phyloP scores from a whole-genome alignment of 2,329 filamentous ascomycete genomes.

The Amauroascus verrucosus region DNA sequence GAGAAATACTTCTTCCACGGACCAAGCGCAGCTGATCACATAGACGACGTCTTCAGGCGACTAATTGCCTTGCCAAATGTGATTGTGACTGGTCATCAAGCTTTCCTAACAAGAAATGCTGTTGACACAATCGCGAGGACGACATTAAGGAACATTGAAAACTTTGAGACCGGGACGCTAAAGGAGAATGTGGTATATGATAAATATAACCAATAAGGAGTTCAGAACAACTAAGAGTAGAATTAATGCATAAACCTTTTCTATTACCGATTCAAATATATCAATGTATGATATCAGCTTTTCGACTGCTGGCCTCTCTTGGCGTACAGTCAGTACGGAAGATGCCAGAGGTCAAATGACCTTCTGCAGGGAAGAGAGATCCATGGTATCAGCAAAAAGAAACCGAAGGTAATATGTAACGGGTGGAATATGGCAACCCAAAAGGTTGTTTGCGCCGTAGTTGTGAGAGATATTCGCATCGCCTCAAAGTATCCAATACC shows the following conservation, averaged over 20 bases:
- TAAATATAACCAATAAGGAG: slow-evolving; percentile 9
- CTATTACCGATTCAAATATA: too few species aligned
- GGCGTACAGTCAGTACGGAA: not conserved
- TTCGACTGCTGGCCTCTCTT: too few species aligned
- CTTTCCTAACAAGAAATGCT: slow-evolving; percentile 59
- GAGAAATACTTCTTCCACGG: slow-evolving; percentile 52
- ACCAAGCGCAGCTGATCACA: slow-evolving; percentile 53
- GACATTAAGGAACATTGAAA: slow-evolving; percentile 47
- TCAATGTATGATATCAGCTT: too few species aligned
- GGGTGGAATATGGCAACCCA: too few species aligned
- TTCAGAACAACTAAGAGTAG: not conserved
- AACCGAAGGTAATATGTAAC: too few species aligned
- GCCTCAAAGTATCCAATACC: not conserved
- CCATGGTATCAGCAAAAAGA: not conserved
- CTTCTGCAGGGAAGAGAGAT: not conserved
- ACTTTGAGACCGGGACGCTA: slow-evolving; percentile 20
- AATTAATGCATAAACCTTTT: too few species aligned
- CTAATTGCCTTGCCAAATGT: slow-evolving; percentile 60
- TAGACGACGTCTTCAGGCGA: slow-evolving; percentile 56
- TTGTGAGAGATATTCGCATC: too few species aligned
- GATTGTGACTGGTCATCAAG: slow-evolving; percentile 57
- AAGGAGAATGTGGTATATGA: slow-evolving; percentile 10
- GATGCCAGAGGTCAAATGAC: not conserved
- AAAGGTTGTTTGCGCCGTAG: too few species aligned
- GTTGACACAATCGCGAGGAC: slow-evolving; percentile 52